Evolutionary conservation across 768 basidiomycete genomes (phyloP).

Genomic region (Cantharellus anzutake): DNA sequence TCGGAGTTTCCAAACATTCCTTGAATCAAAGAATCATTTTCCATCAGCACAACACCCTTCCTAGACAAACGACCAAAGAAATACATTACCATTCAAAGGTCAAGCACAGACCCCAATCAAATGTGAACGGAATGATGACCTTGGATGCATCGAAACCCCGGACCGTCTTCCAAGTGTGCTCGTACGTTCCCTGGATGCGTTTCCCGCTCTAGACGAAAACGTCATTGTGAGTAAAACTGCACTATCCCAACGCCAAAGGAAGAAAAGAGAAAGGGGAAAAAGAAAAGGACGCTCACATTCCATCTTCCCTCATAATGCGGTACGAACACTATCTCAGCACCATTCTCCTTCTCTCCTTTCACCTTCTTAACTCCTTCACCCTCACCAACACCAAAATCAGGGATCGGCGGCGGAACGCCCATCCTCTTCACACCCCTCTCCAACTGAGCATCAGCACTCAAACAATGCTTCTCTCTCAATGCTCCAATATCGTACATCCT

Average conservation of each 20-base stretch:
- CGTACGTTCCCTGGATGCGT: background rate
- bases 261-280: background rate
- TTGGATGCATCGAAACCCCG: slow-evolving; percentile 10
- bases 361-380: too few relatives aligned
- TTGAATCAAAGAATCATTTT: too few relatives aligned
- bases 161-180: background rate
- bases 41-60: too few relatives aligned
- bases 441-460: slow-evolving; percentile 17
- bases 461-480: slow-evolving; percentile 15
- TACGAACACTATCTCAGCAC: slow-evolving; percentile 17
- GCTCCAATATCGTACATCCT: background rate
- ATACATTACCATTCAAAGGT: slow-evolving; percentile 16
- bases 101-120: slow-evolving; percentile 19
- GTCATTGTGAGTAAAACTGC: background rate
- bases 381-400: too few relatives aligned
- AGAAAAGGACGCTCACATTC: background rate
- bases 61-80: background rate
- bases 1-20: too few relatives aligned
- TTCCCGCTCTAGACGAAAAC: background rate
- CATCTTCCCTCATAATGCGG: slow-evolving; percentile 16
- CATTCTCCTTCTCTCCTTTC: slow-evolving; percentile 11
- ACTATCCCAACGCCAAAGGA: background rate
- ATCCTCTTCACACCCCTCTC: slow-evolving; percentile 15
- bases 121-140: background rate
- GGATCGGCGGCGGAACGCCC: slow-evolving; percentile 8